A percentile compares a stretch with the other conserved stretches of the same genome.
Evolutionary conservation across 1,284 basidiomycete species (phyloP).

Genomic region (Cryptococcus wingfieldii): DNA sequence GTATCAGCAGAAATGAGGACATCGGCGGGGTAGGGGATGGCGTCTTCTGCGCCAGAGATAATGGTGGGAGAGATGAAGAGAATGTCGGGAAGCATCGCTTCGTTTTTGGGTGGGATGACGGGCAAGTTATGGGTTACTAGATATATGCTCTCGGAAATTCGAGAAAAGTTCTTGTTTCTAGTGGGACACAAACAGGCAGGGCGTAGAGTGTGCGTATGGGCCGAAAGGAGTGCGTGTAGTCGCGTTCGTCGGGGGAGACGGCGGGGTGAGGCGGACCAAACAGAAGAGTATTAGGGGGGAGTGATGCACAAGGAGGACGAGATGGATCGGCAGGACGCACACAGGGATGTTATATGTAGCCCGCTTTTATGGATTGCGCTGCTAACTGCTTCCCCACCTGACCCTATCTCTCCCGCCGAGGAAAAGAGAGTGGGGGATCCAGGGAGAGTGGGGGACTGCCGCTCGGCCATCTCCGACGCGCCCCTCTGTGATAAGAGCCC

Average conservation of each 20-base stretch:
- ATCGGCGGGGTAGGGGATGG: slow-evolving; percentile 29
- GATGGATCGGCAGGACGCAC: too few relatives aligned
- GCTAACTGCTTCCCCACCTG: neutral
- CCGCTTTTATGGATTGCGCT: neutral
- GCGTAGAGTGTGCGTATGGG: too few relatives aligned
- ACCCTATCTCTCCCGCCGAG: neutral
- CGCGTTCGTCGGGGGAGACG: neutral
- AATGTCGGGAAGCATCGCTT: neutral
- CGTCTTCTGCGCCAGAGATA: slow-evolving; percentile 25
- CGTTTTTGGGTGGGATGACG: neutral
- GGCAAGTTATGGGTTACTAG: neutral
- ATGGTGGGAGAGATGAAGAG: slow-evolving; percentile 33
- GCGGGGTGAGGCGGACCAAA: neutral
- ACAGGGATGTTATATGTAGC: neutral
- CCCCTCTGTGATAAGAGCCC: too few relatives aligned
- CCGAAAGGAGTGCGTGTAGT: too few relatives aligned
- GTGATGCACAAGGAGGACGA: neutral
- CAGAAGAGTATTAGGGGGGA: neutral
- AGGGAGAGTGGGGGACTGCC: neutral
- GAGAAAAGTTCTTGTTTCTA: neutral
- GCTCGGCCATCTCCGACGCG: neutral
- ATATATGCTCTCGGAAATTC: neutral
- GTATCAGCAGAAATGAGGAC: slow-evolving; percentile 20
- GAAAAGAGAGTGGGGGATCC: neutral
- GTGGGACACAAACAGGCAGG: too few relatives aligned